phyloP scores from a whole-genome alignment of 441 rosid genomes.

The Populus trichocarpa region DNA sequence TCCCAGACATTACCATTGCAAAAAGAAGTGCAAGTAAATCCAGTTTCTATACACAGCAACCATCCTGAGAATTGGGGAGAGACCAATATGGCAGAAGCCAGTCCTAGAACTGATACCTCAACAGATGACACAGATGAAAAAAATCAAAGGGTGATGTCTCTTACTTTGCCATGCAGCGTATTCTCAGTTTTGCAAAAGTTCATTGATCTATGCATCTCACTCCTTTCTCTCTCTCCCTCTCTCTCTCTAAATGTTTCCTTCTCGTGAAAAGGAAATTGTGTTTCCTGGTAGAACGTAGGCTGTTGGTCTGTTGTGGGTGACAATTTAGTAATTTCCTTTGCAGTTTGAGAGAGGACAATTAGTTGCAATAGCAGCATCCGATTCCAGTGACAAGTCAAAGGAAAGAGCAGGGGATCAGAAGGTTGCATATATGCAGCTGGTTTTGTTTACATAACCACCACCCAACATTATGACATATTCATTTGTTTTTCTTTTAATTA shows the following conservation, averaged over 20 bases:
- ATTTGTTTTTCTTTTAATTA: neutral
- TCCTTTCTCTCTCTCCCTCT: neutral
- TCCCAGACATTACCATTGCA: conserved; percentile 34
- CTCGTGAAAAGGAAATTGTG: neutral
- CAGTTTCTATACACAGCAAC: conserved; percentile 40
- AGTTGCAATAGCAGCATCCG: conserved; percentile 46
- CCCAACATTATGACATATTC: neutral
- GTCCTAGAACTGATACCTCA: conserved; percentile 79
- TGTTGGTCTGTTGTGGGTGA: conserved; percentile 6
- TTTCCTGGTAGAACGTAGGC: neutral
- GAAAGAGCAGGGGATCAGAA: conserved; percentile 74
- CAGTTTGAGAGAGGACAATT: conserved; percentile 62
- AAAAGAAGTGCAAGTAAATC: conserved; percentile 38
- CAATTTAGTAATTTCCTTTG: conserved; percentile 24
- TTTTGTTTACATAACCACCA: neutral
- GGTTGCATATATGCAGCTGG: conserved; percentile 31
- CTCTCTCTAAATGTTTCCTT: neutral
- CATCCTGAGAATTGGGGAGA: conserved; percentile 61
- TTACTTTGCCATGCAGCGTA: conserved; percentile 6
- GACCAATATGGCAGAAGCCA: conserved; percentile 60
- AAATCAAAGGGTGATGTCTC: conserved; percentile 60
- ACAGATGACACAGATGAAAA: conserved; percentile 83
- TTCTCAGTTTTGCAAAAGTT: neutral
- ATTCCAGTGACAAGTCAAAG: conserved; percentile 81
- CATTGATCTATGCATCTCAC: neutral